Percentiles rank a stretch among this genome's conserved stretches.
phyloP scores from a whole-genome alignment of 352 stramenopile genomes.

The Globisporangium cederbergense region DNA sequence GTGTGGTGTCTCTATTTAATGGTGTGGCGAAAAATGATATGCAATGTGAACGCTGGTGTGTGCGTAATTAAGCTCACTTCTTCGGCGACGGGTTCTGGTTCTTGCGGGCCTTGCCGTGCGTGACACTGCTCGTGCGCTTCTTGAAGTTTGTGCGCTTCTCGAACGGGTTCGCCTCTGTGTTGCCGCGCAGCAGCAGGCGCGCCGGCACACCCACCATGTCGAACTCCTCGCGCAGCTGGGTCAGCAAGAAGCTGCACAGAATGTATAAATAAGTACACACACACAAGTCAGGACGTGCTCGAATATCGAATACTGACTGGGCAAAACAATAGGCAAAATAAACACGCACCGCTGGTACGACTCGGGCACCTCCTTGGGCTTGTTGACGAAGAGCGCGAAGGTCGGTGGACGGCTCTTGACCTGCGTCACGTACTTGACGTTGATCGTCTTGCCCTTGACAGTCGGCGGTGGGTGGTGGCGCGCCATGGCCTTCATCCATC shows the following conservation, averaged over 20 bases:
- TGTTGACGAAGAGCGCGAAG: conserved; percentile 83
- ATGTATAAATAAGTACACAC: not conserved
- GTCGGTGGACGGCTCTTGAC: conserved; percentile 80
- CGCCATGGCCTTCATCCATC: conserved; percentile 82
- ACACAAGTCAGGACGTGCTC: not conserved
- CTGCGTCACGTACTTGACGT: conserved; percentile 87
- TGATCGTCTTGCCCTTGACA: conserved; percentile 80
- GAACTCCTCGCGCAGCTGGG: conserved; percentile 78
- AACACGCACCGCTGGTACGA: conserved; percentile 62
- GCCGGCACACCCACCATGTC: conserved; percentile 81
- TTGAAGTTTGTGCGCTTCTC: conserved; percentile 83
- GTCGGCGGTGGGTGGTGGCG: conserved; percentile 79
- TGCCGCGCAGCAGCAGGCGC: conserved; percentile 70
- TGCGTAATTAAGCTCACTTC: conserved; percentile 3
- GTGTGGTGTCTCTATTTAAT: conserved; percentile 3
- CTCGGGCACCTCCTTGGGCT: conserved; percentile 66
- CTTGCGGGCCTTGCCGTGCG: conserved; percentile 52
- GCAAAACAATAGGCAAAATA: not conserved
- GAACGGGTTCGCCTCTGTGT: conserved; percentile 74
- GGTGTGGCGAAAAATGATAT: not conserved
- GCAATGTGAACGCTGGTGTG: not conserved
- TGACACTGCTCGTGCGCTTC: conserved; percentile 63
- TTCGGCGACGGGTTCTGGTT: conserved; percentile 5
- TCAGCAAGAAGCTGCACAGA: conserved; percentile 54
- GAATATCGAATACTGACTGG: too few species aligned